Percentiles rank a stretch among this genome's conserved stretches.
These are phyloP conservation scores for Lactarius psammicola DNA, from an alignment of 768 basidiomycete species.

Conservation along the genomic window DNA sequence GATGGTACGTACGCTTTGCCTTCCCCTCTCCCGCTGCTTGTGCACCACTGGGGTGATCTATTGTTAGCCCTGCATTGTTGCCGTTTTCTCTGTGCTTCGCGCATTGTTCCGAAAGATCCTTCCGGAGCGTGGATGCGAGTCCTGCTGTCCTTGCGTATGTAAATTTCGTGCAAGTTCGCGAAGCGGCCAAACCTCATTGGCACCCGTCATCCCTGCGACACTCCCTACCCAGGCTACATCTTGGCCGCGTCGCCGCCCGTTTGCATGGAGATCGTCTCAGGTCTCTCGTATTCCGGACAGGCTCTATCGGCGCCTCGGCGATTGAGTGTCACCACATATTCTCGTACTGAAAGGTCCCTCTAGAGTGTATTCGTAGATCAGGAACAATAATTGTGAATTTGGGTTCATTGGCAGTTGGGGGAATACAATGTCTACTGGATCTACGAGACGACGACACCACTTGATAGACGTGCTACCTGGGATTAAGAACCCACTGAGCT, in stretches of 20 bases:
- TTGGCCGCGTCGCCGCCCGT: slow-evolving; percentile 6
- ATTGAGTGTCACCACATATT: slow-evolving; percentile 1
- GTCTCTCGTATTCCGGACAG: slow-evolving; percentile 28
- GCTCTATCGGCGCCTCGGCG: slow-evolving; percentile 17
- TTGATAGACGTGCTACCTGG: not conserved
- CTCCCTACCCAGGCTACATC: slow-evolving; percentile 3
- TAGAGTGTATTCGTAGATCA: not conserved
- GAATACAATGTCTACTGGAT: not conserved
- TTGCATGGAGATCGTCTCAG: slow-evolving; percentile 7
- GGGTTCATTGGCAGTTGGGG: not conserved
- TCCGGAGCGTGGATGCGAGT: not conserved
- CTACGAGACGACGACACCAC: not conserved
- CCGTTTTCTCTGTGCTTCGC: slow-evolving; percentile 15
- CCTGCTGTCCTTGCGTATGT: slow-evolving; percentile 1
- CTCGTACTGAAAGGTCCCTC: not conserved
- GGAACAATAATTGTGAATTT: not conserved
- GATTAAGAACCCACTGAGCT: not conserved
- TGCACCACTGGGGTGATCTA: not conserved
- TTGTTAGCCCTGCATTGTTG: slow-evolving; percentile 16
- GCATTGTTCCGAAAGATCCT: slow-evolving; percentile 4
- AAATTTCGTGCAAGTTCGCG: not conserved
- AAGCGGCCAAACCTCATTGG: not conserved
- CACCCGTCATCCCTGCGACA: not conserved
- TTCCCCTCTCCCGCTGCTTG: not conserved
- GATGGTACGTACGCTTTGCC: slow-evolving; percentile 22